Conservation (phyloP, 129 eudicot genomes). For the Flaveria brownii region DNA sequence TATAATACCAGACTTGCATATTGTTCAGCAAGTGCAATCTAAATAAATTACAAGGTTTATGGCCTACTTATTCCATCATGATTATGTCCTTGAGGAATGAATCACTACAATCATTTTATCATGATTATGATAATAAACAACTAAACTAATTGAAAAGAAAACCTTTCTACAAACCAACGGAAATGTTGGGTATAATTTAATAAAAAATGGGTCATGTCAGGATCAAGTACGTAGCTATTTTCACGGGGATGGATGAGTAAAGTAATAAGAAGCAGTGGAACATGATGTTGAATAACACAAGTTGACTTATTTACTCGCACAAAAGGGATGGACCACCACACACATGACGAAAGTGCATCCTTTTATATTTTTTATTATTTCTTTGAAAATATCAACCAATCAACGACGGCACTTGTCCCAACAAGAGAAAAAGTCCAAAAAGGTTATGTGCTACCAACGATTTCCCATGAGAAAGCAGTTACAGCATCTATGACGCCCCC, state of each 20-base stretch:
- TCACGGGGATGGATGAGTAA: constrained; percentile 18
- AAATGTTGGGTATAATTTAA: background rate
- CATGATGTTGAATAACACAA: constrained; percentile 28
- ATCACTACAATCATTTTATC: background rate
- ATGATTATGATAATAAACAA: background rate
- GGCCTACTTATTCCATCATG: background rate
- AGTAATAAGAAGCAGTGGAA: constrained; percentile 24
- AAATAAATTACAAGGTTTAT: constrained; percentile 11
- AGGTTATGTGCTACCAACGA: constrained; percentile 15
- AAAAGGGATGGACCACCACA: constrained; percentile 39
- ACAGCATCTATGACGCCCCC: too few relatives aligned
- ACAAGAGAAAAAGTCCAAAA: background rate
- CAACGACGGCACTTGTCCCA: constrained; percentile 25
- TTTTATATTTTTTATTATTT: constrained; percentile 22
- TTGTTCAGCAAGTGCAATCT: background rate
- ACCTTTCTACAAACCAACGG: background rate
- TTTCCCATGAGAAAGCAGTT: constrained; percentile 19
- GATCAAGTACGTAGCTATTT: constrained; percentile 21
- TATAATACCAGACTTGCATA: background rate
- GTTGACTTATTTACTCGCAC: constrained; percentile 50
- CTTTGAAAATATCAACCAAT: constrained; percentile 19
- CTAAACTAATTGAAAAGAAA: background rate
- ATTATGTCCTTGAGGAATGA: background rate
- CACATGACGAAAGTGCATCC: constrained; percentile 18
- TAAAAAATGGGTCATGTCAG: background rate